Percentiles rank a stretch among this genome's conserved stretches.
Conservation (phyloP, 768 basidiomycete genomes). For the Lentinus tigrinus region DNA sequence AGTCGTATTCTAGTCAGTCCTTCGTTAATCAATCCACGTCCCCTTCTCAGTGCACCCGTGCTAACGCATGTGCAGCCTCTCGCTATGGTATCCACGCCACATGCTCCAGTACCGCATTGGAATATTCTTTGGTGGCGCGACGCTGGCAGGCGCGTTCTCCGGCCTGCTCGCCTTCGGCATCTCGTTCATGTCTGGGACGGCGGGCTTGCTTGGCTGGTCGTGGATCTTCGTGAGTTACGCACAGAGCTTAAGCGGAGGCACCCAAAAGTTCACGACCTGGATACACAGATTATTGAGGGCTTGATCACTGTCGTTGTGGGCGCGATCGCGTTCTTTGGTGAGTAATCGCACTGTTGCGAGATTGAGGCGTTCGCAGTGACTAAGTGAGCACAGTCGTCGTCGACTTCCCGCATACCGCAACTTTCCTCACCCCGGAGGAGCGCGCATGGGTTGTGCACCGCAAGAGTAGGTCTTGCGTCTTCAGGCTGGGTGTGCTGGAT, state of each 20-base stretch:
- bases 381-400: conserved; percentile 45
- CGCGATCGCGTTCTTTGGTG: conserved; percentile 32
- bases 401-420: conserved; percentile 59
- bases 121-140: conserved; percentile 28
- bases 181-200: conserved; percentile 33
- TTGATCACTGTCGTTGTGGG: conserved; percentile 56
- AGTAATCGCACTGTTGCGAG: not conserved
- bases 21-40: not conserved
- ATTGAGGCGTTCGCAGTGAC: no score
- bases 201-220: conserved; percentile 30
- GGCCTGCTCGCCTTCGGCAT: conserved; percentile 36
- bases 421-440: conserved; percentile 61
- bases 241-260: no score
- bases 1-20: conserved; percentile 63
- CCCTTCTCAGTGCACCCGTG: not conserved
- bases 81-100: conserved; percentile 30
- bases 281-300: conserved; percentile 62
- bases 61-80: conserved; percentile 14
- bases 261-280: not conserved
- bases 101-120: conserved; percentile 29
- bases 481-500: not conserved
- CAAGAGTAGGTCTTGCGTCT: conserved; percentile 2
- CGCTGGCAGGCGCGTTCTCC: conserved; percentile 28
- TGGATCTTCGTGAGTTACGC: conserved; percentile 29
- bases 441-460: conserved; percentile 41